phyloP scores from a whole-genome alignment of 1,139 yeast species.

The Pichia sp. region DNA sequence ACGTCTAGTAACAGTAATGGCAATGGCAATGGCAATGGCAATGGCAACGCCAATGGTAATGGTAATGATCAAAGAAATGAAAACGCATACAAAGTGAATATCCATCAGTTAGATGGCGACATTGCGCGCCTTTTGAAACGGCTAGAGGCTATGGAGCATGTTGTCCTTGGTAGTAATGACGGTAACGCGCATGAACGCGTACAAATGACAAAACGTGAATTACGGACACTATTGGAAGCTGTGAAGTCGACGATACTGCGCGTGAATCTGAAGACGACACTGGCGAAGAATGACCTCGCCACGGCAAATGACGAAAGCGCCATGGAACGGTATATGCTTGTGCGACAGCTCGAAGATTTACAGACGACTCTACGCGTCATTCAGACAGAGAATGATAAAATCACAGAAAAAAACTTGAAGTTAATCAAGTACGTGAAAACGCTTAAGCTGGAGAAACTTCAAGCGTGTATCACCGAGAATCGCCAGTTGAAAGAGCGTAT shows the following conservation, averaged over 20 bases:
- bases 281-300: slow-evolving; percentile 22
- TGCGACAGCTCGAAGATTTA: slow-evolving; percentile 21
- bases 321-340: slow-evolving; percentile 24
- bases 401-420: slow-evolving; percentile 24
- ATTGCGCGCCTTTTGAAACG: too few relatives aligned
- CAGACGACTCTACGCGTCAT: slow-evolving; percentile 21
- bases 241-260: slow-evolving; percentile 22
- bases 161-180: neutral
- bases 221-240: slow-evolving; percentile 8
- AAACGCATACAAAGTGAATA: too few relatives aligned
- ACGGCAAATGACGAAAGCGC: slow-evolving; percentile 21
- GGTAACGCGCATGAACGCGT: neutral
- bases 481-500: slow-evolving; percentile 16
- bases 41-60: neutral
- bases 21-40: neutral
- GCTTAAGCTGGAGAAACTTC: slow-evolving; percentile 24
- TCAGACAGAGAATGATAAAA: slow-evolving; percentile 23
- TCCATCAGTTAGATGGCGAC: too few relatives aligned
- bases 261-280: slow-evolving; percentile 25
- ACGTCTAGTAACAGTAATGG: too few relatives aligned
- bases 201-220: neutral
- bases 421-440: slow-evolving; percentile 24
- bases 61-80: too few relatives aligned
- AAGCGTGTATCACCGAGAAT: slow-evolving; percentile 22
- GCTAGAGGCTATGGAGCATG: too few relatives aligned